A percentile compares a stretch with the other conserved stretches of the same genome.
Conservation (phyloP, 73 alveolate genomes). For the Paraurostyla sp. region DNA sequence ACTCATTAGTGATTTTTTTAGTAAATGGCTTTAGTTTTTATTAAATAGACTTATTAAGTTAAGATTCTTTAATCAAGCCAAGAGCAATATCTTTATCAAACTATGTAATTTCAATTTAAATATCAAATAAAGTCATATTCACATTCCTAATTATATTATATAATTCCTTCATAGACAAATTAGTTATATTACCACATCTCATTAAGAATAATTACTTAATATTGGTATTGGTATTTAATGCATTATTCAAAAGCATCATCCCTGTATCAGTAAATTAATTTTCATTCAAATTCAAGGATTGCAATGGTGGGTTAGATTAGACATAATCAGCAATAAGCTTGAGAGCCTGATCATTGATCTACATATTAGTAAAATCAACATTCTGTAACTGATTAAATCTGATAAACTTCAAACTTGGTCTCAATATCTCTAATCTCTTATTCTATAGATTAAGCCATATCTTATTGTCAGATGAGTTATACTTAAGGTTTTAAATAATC, state of each 20-base stretch:
- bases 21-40: not conserved
- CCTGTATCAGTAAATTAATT: slow-evolving; percentile 26
- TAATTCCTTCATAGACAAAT: not conserved
- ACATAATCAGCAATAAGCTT: not conserved
- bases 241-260: not conserved
- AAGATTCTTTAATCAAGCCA: not conserved
- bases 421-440: not conserved
- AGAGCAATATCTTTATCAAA: not conserved
- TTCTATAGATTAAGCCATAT: not conserved
- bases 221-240: not conserved
- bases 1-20: not conserved
- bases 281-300: not conserved
- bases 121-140: not conserved
- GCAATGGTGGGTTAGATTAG: not conserved
- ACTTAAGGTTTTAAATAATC: not conserved
- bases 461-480: not conserved
- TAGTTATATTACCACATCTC: not conserved
- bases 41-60: not conserved
- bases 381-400: not conserved
- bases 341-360: not conserved
- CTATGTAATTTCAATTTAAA: not conserved
- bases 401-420: not conserved
- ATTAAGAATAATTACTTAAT: not conserved
- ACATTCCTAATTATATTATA: not conserved
- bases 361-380: not conserved